A percentile compares a stretch with the other conserved stretches of the same genome.
Evolutionary conservation across 2,329 filamentous ascomycete species (phyloP).

Genomic region (Fusarium scirpi): DNA sequence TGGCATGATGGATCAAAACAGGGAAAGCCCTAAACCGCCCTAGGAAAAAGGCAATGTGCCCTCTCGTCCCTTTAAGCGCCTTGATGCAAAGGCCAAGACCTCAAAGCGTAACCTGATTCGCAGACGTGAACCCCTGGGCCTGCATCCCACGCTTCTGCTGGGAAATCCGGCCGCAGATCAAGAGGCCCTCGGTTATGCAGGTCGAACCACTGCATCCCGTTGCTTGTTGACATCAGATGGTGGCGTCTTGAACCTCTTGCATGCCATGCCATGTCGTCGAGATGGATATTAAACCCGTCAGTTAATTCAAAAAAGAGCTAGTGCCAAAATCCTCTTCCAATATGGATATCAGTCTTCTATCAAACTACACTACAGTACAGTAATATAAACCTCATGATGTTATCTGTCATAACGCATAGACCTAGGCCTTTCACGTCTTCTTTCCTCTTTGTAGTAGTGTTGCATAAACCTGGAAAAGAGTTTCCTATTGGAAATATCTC

Average conservation of each 20-base stretch:
- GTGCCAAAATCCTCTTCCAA: not conserved
- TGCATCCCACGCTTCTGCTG: constrained; percentile 52
- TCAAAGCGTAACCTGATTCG: constrained; percentile 41
- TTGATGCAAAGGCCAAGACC: constrained; percentile 45
- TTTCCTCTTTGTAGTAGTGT: constrained; percentile 1
- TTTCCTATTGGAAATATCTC: constrained; percentile 36
- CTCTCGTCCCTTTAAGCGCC: constrained; percentile 46
- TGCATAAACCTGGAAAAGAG: constrained; percentile 15
- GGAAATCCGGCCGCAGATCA: constrained; percentile 51
- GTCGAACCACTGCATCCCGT: constrained; percentile 47
- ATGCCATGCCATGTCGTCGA: constrained; percentile 4
- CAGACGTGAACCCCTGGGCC: constrained; percentile 23
- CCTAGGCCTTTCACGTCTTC: not conserved
- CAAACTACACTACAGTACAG: not conserved
- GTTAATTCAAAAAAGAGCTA: not conserved
- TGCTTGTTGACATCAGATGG: constrained; percentile 42
- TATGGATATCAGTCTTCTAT: not conserved
- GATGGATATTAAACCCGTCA: constrained; percentile 4
- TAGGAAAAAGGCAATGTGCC: constrained; percentile 14
- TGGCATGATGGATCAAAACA: constrained; percentile 16
- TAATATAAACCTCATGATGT: constrained; percentile 2
- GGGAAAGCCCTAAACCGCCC: constrained; percentile 28
- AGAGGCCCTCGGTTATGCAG: constrained; percentile 57
- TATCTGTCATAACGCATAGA: constrained; percentile 15
- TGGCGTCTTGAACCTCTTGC: constrained; percentile 28